Conservation (phyloP, 768 basidiomycete genomes). For the Boletus tomentosulus region DNA sequence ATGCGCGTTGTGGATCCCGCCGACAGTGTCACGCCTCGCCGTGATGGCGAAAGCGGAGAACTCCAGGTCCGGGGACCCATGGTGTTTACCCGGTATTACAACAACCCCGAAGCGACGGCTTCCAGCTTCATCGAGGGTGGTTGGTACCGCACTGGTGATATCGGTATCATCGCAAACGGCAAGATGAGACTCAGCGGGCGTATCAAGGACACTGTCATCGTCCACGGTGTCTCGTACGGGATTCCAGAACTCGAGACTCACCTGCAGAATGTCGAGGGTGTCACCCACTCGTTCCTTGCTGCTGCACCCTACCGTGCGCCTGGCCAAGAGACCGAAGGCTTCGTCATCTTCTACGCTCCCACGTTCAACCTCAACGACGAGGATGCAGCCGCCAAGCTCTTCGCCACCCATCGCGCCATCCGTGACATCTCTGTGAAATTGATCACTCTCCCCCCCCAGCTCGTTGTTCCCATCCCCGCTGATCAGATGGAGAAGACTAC, state of each 20-base stretch:
- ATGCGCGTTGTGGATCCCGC: constrained; percentile 23
- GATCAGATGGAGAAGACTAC: constrained; percentile 34
- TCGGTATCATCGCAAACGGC: constrained; percentile 18
- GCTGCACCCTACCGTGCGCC: constrained; percentile 36
- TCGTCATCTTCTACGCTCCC: constrained; percentile 35
- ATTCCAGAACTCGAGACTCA: constrained; percentile 34
- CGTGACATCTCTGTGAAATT: constrained; percentile 28
- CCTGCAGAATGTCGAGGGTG: constrained; percentile 35
- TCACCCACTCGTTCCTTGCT: constrained; percentile 30
- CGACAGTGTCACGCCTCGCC: constrained; percentile 1
- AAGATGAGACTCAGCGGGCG: constrained; percentile 35
- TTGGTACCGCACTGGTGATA: constrained; percentile 47
- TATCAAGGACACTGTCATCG: constrained; percentile 38
- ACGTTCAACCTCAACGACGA: constrained; percentile 21
- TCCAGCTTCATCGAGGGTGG: too few species aligned
- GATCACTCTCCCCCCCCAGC: constrained; percentile 34
- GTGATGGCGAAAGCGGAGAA: neutral
- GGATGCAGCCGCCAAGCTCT: constrained; percentile 25
- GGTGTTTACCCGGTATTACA: constrained; percentile 43
- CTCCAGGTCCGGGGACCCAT: constrained; percentile 27
- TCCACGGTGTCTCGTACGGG: constrained; percentile 38
- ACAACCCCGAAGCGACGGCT: constrained; percentile 17
- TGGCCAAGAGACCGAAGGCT: constrained; percentile 38
- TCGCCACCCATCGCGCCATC: neutral
- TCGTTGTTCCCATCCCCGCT: constrained; percentile 30